Percentiles rank a stretch among this genome's conserved stretches.
Evolutionary conservation across 306 rosid genomes (phyloP).

Genomic region (Malus fusca): DNA sequence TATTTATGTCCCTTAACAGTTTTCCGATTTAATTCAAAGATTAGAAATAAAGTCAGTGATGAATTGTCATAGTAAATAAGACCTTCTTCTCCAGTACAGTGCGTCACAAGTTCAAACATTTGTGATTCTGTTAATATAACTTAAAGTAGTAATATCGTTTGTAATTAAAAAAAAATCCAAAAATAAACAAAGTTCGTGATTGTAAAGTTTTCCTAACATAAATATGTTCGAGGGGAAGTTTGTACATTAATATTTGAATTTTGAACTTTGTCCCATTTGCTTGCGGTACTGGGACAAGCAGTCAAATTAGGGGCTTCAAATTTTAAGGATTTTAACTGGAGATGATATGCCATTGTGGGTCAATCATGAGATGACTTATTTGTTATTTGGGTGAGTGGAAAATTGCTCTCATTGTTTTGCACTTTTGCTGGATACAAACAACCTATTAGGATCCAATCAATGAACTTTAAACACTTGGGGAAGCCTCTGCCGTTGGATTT

Average conservation of each 20-base stretch:
- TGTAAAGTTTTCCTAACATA: background rate
- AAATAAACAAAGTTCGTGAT: background rate
- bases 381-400: background rate
- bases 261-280: background rate
- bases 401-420: background rate
- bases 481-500: background rate
- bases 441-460: background rate
- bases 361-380: slow-evolving; percentile 12
- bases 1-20: background rate
- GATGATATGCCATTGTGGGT: slow-evolving; percentile 1
- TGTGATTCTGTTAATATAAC: no score
- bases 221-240: background rate
- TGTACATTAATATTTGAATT: background rate
- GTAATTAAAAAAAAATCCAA: background rate
- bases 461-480: background rate
- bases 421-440: background rate
- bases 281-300: background rate
- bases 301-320: background rate
- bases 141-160: background rate
- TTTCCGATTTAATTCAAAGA: background rate
- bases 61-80: no score
- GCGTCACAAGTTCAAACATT: no score
- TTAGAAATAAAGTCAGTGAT: no score
- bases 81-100: no score
- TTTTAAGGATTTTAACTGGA: background rate